Base-by-base conservation (phyloP, 2,329 filamentous ascomycete genomes). In the Thermothelomyces thermophilus region DNA sequence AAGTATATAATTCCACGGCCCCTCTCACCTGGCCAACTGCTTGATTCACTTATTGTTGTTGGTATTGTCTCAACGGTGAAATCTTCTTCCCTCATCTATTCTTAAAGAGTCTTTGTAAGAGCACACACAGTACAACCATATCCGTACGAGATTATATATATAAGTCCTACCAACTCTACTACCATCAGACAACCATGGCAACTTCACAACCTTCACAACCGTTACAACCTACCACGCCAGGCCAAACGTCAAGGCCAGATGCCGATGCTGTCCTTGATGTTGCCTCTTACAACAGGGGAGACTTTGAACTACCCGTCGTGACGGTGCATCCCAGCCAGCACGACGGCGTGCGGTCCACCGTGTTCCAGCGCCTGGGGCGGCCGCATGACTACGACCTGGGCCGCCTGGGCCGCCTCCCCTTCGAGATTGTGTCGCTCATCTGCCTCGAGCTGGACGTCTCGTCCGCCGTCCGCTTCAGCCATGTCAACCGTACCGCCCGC, bases 401-500 rank as follows among this genome's bases (percentile, higher is more conserved):
- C 30, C 8, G 5, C 14, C 44, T 54, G 5, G 24, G 40, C 10
- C 41, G 48, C 22, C 52, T 54, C 30, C 52, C 52, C 37, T 48
- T 54, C 24, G 52, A 54, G 24, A 41, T 54, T 9, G 16, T 54
- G 2, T 51, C 52, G 16, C 34, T 46, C 16, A 46, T 54, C 40
- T 41, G 40, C 52, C 52, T 48, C 40, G 46, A 43, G 24, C 52
- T 54, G 19, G 52, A 54, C 48, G 42, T 51, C 17, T 20, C 24
- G 17, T 46, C 52, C 9, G 48, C 48, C 19, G 11, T 54, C 10
- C 44, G 48, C 24, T 43, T 54, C 52, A 51, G 41, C 48, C 52
- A 54, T 16, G 48, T 46, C 48, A 54, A 42, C 48, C 48, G 52
- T 13, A 48, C 37, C 35, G 41, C 52, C 13, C 52, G 52, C 42